Conservation (phyloP, 1,284 basidiomycete species). For the Trichosporon sp. region DNA sequence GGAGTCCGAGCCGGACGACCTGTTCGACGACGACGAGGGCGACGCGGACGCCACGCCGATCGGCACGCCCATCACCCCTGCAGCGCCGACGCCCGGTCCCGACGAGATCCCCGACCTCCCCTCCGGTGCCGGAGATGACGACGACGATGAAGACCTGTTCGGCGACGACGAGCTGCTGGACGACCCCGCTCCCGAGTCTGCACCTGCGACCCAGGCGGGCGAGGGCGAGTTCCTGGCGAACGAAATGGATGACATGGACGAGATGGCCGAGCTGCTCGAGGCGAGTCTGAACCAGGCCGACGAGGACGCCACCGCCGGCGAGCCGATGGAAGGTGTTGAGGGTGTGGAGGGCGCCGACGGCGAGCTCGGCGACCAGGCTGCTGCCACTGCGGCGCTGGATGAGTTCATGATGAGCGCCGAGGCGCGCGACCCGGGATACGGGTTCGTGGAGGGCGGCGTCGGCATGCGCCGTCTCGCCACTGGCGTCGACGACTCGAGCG, state of each 20-base stretch:
- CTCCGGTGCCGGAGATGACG: constrained; percentile 21
- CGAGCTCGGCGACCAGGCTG: constrained; percentile 19
- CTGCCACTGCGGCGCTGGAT: constrained; percentile 20
- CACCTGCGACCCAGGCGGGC: constrained; percentile 31
- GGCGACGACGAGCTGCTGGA: constrained; percentile 41
- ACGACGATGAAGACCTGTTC: constrained; percentile 46
- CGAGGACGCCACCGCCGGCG: constrained; percentile 20
- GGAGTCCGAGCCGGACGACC: constrained; percentile 38
- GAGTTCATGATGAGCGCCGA: constrained; percentile 11
- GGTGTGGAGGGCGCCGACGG: not conserved
- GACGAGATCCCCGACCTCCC: constrained; percentile 24
- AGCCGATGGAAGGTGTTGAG: not conserved
- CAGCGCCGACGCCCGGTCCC: constrained; percentile 32
- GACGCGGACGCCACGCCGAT: constrained; percentile 39
- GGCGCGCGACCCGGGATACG: constrained; percentile 15
- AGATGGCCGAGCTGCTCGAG: constrained; percentile 46
- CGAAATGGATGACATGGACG: constrained; percentile 47
- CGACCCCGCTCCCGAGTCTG: constrained; percentile 32
- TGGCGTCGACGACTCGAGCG: constrained; percentile 37
- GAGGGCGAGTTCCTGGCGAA: constrained; percentile 29
- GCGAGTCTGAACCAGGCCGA: constrained; percentile 56
- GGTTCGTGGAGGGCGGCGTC: constrained; percentile 45
- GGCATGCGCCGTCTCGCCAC: constrained; percentile 43
- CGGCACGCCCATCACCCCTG: constrained; percentile 33
- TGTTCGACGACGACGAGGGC: constrained; percentile 35